Percentiles rank a stretch among this genome's conserved stretches.
Conservation (phyloP, 23 red algal species). For the Gracilariopsis chorda region DNA sequence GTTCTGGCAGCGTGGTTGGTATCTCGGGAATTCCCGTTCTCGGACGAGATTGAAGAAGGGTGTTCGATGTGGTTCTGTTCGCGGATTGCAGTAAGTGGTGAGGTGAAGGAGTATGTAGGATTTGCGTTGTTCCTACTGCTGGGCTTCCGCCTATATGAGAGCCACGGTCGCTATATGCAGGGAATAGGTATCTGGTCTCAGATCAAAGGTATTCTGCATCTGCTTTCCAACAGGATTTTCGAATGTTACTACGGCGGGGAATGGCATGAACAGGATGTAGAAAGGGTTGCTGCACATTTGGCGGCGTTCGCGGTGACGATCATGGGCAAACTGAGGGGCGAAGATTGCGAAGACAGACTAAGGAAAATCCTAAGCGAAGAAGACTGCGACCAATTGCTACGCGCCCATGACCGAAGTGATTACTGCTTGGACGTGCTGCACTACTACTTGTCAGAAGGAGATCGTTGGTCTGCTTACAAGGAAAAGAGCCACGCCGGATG, state of each 20-base stretch:
- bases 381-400: background rate
- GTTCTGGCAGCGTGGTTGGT: background rate
- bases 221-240: conserved; percentile 7
- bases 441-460: background rate
- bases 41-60: background rate
- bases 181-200: background rate
- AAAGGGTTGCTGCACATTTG: conserved; percentile 4
- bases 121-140: conserved; percentile 41
- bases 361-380: background rate
- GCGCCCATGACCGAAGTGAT: background rate
- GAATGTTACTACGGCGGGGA: background rate
- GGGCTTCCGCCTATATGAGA: conserved; percentile 29
- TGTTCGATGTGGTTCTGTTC: conserved; percentile 19
- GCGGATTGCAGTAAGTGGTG: background rate
- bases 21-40: background rate
- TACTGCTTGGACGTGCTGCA: conserved; percentile 27
- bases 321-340: background rate
- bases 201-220: background rate
- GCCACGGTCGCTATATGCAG: background rate
- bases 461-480: background rate
- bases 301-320: conserved; percentile 10
- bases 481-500: background rate
- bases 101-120: conserved; percentile 26
- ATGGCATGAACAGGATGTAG: conserved; percentile 11
- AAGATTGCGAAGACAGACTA: background rate